Conservation (phyloP, 2,329 filamentous ascomycete genomes). For the Colletotrichum eremochloae region DNA sequence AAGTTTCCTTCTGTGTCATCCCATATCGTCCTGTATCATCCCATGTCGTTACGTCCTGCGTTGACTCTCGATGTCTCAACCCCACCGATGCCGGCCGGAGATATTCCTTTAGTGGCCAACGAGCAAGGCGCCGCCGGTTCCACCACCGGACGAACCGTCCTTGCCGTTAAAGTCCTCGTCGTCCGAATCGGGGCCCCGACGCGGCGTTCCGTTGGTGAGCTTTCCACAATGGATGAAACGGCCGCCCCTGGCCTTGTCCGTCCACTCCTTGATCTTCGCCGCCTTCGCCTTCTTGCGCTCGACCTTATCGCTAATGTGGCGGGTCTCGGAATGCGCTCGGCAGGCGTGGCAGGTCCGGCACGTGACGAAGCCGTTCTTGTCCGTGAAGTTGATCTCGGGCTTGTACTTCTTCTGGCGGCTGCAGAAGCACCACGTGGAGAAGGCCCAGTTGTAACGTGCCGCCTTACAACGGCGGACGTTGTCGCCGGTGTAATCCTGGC, state of each 20-base stretch:
- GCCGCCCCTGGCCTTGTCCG: background rate
- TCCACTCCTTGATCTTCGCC: background rate
- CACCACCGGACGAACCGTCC: conserved; percentile 6
- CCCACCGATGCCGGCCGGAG: background rate
- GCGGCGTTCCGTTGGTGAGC: background rate
- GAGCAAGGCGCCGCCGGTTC: background rate
- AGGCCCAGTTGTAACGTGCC: background rate
- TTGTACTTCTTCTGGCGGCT: background rate
- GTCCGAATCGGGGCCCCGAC: conserved; percentile 9
- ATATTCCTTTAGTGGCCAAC: background rate
- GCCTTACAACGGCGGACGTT: conserved; percentile 16
- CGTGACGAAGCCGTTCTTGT: background rate
- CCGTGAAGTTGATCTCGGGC: background rate
- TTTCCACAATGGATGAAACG: background rate
- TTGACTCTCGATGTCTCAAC: background rate
- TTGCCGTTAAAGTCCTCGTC: background rate
- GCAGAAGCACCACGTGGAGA: background rate
- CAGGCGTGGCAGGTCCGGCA: background rate
- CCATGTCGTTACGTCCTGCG: background rate
- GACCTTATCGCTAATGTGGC: background rate
- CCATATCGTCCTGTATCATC: background rate
- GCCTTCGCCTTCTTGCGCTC: background rate
- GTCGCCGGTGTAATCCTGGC: background rate
- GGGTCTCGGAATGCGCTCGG: background rate
- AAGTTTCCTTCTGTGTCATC: background rate